These are phyloP conservation scores for Juncus effusus DNA, from an alignment of 176 grass and related monocot species.

Conservation along the genomic window DNA sequence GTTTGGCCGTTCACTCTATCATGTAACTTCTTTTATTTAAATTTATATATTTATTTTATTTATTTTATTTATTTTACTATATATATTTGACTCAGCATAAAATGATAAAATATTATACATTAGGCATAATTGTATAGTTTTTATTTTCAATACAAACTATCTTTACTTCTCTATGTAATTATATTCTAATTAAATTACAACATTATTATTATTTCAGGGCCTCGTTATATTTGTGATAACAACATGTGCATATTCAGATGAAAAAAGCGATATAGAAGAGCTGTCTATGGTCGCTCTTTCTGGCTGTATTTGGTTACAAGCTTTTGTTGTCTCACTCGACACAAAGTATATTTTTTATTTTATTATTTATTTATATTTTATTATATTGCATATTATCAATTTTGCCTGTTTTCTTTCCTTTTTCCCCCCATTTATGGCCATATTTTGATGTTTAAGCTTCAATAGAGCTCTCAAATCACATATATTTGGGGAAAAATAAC, in stretches of 20 bases:
- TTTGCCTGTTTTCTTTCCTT: no score
- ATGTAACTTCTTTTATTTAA: slow-evolving; percentile 58
- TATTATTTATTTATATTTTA: not conserved
- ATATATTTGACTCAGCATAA: no score
- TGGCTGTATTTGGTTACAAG: slow-evolving; percentile 91
- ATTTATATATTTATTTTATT: no score
- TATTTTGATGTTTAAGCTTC: no score
- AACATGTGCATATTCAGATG: slow-evolving; percentile 51
- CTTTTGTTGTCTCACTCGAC: slow-evolving; percentile 79
- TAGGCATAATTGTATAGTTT: no score
- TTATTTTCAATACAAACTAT: no score
- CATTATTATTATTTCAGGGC: slow-evolving; percentile 53
- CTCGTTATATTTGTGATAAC: slow-evolving; percentile 63
- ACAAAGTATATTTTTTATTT: slow-evolving; percentile 50
- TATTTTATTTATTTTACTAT: no score
- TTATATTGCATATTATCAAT: no score
- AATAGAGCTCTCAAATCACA: no score
- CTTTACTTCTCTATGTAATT: not conserved
- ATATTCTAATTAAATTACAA: slow-evolving; percentile 28
- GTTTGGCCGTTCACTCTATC: slow-evolving; percentile 83
- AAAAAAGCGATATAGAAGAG: slow-evolving; percentile 83
- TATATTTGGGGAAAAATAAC: no score
- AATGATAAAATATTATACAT: no score
- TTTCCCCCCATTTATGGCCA: no score
- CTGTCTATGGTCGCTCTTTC: slow-evolving; percentile 87